Base-by-base conservation (phyloP, 2,329 filamentous ascomycete genomes). In the Xylariaceae sp. region DNA sequence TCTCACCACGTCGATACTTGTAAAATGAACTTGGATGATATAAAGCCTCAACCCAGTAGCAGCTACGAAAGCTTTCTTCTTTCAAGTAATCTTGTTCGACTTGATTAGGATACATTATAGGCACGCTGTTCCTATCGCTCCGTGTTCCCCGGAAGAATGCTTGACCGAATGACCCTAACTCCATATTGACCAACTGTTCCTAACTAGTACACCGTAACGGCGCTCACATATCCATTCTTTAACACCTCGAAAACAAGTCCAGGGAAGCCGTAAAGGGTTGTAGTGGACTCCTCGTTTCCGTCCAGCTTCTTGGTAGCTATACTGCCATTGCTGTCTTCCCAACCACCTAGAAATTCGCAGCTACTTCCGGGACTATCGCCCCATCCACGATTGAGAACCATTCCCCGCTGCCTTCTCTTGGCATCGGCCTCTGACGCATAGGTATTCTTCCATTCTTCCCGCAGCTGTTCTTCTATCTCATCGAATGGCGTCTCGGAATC, bases 171-270 rank as follows among this genome's bases (percentile, higher is more conserved):
- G 19, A 29, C 8, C 15, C 29, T 9, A 45, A 56, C 43, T 48
- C 49, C 41, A n/a, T 40, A 19, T 41, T 15, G 18, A 47, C 34
- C 32, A 26, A 47, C 2, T 30, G 6, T 13, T 44, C 6, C 34
- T 81, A 10, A 29, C 29, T 69, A 96, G 74, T 92, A 96, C 21
- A 96, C 85, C 9, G 92, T 97, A 68, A 97, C 76, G 22, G 89
- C 88, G 70, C 90, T 95, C 21, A 99, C 88, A 57, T 84, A 86
- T 3, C 89, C 91, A 67, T 95, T 96, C 82, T 89, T 92, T 70
- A 97, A 73, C 26, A 99, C 92, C 73, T 99, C 94, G 74, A 99
- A 97, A 44, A 96, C 84, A 70, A 97, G 74, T 0, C 94, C 92
- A 0, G 94, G 92, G 66, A 96, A 96, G 1, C 92, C 92, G 73